These are phyloP conservation scores for Chamaecrista fasciculata DNA, from an alignment of 306 rosid species.

Conservation along the genomic window DNA sequence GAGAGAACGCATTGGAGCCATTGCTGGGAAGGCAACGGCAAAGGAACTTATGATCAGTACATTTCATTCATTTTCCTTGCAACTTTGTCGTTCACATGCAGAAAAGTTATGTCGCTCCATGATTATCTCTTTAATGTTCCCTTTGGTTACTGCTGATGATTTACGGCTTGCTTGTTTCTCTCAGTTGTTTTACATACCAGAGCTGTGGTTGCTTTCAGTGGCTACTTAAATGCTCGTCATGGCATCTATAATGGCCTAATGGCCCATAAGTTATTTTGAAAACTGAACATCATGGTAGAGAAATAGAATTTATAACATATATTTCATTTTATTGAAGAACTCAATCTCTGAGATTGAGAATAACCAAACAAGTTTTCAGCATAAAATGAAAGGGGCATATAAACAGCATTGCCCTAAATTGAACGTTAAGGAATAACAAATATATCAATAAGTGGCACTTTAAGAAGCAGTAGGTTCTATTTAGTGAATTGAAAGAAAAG, in stretches of 20 bases:
- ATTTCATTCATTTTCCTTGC: constrained; percentile 96
- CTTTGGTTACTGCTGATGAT: background rate
- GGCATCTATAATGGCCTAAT: background rate
- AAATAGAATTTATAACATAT: background rate
- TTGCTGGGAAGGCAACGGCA: constrained; percentile 74
- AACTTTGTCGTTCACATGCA: constrained; percentile 87
- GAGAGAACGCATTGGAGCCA: constrained; percentile 87
- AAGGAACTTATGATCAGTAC: constrained; percentile 91
- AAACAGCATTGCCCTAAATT: constrained; percentile 1
- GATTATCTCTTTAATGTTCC: constrained; percentile 14
- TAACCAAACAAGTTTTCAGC: constrained; percentile 14
- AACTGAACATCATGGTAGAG: background rate
- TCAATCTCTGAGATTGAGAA: background rate
- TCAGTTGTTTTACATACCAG: constrained; percentile 1
- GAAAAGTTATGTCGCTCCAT: constrained; percentile 64
- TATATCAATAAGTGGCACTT: background rate
- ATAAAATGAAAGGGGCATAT: background rate
- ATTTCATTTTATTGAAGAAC: constrained; percentile 10
- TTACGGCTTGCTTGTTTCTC: constrained; percentile 26
- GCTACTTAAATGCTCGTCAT: constrained; percentile 21
- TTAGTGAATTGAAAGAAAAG: background rate
- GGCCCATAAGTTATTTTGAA: constrained; percentile 10
- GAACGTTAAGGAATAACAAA: background rate
- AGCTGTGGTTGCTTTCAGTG: constrained; percentile 5
- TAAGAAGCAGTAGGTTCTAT: constrained; percentile 15